Base-by-base conservation (phyloP, 257 asterid genomes). In the Schizonepeta tenuifolia region DNA sequence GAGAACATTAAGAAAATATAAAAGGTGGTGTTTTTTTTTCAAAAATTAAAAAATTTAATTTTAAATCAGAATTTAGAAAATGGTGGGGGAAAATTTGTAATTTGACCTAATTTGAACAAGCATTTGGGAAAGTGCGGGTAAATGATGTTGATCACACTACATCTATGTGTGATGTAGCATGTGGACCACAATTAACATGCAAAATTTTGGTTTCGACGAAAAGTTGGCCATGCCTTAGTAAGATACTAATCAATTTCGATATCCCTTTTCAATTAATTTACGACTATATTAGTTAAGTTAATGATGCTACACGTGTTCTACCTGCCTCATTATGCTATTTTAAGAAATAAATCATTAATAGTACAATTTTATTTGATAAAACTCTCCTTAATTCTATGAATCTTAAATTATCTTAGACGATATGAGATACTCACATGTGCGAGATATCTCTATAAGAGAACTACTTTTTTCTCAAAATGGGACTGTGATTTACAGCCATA, bases 101-200 rank as follows among this genome's bases (percentile, higher is more conserved):
- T n/a, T n/a, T n/a, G n/a, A n/a, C n/a, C n/a, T n/a, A n/a, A n/a
- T n/a, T n/a, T n/a, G n/a, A n/a, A n/a, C n/a, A n/a, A n/a, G n/a
- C 20, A 20, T 49, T 13, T 51, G 71, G 54, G 65, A 63, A 7
- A 12, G 22, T 50, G 4, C n/a, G 15, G n/a, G 63, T 59, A 46
- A 73, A 82, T 84, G 87, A 80, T 84, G 79, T 67, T 40, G 68
- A 51, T 72, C 85, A 76, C 86, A 74, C 72, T 38, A 51, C 21
- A 74, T 57, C 89, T 80, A 86, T 53, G 38, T 33, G 41, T 50
- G 41, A 62, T 13, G 5, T 86, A 82, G 91, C 18, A 66, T 49
- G 58, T 85, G 90, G 88, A 87, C 86, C 88, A 83, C 84, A 51
- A 14, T 49, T 31, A 61, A 56, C 58, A 53, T 73, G 72, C 54